Percentiles rank a stretch among this genome's conserved stretches.
These are phyloP conservation scores for Vaccinium vitisidaea DNA, from an alignment of 148 eudicot species.

Conservation along the genomic window DNA sequence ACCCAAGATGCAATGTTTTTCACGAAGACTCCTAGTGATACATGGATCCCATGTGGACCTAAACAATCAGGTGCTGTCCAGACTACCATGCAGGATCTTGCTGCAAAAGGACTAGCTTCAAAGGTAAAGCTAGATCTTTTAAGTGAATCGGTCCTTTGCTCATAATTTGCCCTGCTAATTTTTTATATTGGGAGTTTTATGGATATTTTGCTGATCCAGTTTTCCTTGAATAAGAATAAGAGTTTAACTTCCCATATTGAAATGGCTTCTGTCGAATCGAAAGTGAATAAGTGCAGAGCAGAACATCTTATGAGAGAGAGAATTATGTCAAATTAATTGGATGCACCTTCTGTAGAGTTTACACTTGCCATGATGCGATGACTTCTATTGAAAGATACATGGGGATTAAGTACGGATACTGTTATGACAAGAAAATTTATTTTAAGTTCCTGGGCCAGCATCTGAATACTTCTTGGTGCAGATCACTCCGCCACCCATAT, in stretches of 20 bases:
- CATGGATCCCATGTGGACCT: slow-evolving; percentile 90
- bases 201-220: neutral
- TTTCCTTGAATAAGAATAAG: neutral
- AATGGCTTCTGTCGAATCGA: neutral
- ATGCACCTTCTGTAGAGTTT: neutral
- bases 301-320: neutral
- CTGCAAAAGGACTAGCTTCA: slow-evolving; percentile 81
- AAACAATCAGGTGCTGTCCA: slow-evolving; percentile 89
- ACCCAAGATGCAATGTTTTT: slow-evolving; percentile 98
- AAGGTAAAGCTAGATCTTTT: slow-evolving; percentile 42
- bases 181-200: neutral
- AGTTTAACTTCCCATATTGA: neutral
- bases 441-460: neutral
- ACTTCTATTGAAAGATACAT: neutral
- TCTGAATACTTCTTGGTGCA: slow-evolving; percentile 24
- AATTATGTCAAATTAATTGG: neutral
- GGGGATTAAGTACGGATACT: neutral
- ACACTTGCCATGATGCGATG: neutral
- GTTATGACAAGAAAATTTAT: neutral
- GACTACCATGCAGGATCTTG: slow-evolving; percentile 95
- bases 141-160: neutral
- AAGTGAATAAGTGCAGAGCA: neutral
- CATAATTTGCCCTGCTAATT: neutral
- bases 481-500: slow-evolving; percentile 89
- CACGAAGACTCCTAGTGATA: slow-evolving; percentile 47